A percentile compares a stretch with the other conserved stretches of the same genome.
phyloP scores from a whole-genome alignment of 2,329 filamentous ascomycete genomes.

The Talaromyces sp. region DNA sequence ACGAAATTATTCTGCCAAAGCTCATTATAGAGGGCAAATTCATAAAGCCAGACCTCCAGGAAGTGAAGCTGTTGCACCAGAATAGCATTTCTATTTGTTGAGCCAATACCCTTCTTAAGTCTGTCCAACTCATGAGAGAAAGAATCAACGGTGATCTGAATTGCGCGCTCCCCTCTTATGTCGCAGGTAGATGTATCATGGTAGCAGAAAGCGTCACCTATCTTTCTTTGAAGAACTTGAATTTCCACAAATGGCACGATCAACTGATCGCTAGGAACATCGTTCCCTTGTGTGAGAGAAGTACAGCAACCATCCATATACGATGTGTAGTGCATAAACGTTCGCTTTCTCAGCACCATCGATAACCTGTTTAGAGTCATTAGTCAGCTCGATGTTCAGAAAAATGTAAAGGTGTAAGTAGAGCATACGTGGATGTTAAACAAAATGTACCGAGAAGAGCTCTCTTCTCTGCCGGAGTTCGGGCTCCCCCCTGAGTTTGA shows the following conservation, averaged over 20 bases:
- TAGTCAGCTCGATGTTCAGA: background rate
- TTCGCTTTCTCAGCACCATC: background rate
- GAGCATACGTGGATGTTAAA: background rate
- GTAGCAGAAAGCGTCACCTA: background rate
- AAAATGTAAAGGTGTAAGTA: background rate
- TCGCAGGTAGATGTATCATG: background rate
- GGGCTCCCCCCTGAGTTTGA: background rate
- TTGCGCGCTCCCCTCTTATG: background rate
- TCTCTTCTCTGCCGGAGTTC: background rate
- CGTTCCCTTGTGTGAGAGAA: background rate
- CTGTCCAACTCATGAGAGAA: background rate
- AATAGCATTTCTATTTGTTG: constrained; percentile 4
- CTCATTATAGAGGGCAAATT: background rate
- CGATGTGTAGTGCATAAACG: background rate
- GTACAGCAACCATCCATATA: background rate
- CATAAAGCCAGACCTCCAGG: background rate
- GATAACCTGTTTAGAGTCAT: background rate
- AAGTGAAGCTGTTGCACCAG: background rate
- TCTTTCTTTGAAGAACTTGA: background rate
- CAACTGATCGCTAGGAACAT: constrained; percentile 2
- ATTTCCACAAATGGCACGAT: constrained; percentile 1
- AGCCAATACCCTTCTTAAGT: background rate
- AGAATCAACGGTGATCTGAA: constrained; percentile 4
- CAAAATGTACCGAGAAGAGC: constrained; percentile 1
- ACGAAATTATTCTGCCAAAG: background rate